Evolutionary conservation across 768 basidiomycete species (phyloP).

Genomic region (Mycena epipterygia): DNA sequence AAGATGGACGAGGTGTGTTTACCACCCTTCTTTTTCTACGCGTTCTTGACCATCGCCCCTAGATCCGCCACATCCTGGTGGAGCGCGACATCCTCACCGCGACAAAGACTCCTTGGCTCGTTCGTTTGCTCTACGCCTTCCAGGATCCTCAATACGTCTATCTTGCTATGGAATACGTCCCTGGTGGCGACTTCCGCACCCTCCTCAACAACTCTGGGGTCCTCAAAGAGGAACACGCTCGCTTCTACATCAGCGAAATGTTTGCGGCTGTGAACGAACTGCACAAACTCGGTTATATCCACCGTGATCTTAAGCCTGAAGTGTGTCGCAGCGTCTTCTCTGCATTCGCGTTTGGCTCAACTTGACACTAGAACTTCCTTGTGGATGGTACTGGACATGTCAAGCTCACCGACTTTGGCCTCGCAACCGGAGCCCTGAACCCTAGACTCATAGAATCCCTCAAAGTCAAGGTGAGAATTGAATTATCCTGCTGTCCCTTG

Average conservation of each 20-base stretch:
- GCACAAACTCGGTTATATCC: conserved; percentile 98
- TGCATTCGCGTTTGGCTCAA: neutral
- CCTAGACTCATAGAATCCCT: conserved; percentile 95
- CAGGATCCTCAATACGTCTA: conserved; percentile 90
- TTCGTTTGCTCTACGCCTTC: conserved; percentile 94
- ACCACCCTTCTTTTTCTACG: conserved; percentile 14
- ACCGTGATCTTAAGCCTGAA: conserved; percentile 98
- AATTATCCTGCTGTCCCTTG: neutral
- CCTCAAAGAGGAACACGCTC: conserved; percentile 95
- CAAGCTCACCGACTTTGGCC: conserved; percentile 97
- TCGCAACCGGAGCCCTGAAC: conserved; percentile 96
- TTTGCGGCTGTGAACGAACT: conserved; percentile 94
- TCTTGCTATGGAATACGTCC: conserved; percentile 88
- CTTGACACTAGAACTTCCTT: conserved; percentile 84
- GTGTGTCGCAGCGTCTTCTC: conserved; percentile 56
- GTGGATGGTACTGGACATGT: conserved; percentile 97
- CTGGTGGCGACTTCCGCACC: conserved; percentile 97
- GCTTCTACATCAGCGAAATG: conserved; percentile 99
- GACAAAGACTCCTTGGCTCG: conserved; percentile 98
- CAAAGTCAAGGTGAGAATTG: conserved; percentile 81
- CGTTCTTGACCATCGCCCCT: conserved; percentile 14
- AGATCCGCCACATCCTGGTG: conserved; percentile 98
- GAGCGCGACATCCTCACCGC: conserved; percentile 98
- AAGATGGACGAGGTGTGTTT: conserved; percentile 96
- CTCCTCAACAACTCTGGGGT: conserved; percentile 98